Percentiles rank a stretch among this genome's conserved stretches.
phyloP scores from a whole-genome alignment of 805 yeast genomes.

The Metschnikowia kofuensis region DNA sequence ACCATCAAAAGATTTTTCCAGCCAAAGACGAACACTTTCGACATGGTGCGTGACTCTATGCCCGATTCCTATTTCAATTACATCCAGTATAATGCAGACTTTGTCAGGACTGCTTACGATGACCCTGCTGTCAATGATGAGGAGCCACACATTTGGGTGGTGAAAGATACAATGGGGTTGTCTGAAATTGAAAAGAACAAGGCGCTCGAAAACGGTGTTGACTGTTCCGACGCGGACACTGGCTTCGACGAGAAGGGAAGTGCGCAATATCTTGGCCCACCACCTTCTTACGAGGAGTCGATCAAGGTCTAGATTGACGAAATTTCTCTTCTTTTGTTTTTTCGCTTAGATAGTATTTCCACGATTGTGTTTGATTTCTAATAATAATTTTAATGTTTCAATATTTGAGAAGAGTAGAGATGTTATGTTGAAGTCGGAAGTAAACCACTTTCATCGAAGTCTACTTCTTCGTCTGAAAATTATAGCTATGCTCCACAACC shows the following conservation, averaged over 20 bases:
- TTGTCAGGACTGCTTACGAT: constrained; percentile 43
- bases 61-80: constrained; percentile 42
- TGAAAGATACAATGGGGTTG: constrained; percentile 65
- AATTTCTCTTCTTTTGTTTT: not conserved
- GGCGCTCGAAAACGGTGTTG: constrained; percentile 53
- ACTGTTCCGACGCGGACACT: constrained; percentile 58
- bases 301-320: constrained; percentile 27
- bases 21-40: constrained; percentile 49
- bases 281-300: constrained; percentile 64
- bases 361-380: not conserved
- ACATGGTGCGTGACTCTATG: constrained; percentile 40
- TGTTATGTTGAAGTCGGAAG: no score
- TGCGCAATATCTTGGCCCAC: constrained; percentile 55
- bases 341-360: not conserved
- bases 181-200: constrained; percentile 55
- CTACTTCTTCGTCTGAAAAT: not conserved
- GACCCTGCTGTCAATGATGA: constrained; percentile 57
- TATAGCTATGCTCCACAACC: constrained; percentile 1
- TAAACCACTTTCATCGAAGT: no score
- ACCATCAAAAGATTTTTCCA: constrained; percentile 30
- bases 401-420: no score
- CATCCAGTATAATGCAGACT: constrained; percentile 40
- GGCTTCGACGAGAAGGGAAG: constrained; percentile 56
- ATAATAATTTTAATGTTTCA: not conserved
- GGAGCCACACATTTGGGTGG: constrained; percentile 68